These are phyloP conservation scores for Nicotiana attenuata DNA, from an alignment of 257 asterid species.

Conservation along the genomic window DNA sequence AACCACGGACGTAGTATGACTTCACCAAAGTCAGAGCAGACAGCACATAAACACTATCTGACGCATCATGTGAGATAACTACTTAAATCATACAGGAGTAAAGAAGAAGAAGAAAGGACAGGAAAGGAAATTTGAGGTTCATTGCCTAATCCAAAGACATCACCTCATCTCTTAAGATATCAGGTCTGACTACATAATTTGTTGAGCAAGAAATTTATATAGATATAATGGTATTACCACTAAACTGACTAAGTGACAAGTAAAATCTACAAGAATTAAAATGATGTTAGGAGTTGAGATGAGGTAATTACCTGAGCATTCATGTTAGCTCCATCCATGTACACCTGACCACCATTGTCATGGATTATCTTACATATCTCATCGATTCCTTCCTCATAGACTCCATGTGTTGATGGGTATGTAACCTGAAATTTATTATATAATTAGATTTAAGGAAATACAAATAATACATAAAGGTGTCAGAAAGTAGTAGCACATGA, in stretches of 20 bases:
- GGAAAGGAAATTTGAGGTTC: neutral
- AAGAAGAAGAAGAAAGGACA: neutral
- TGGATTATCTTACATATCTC: slow-evolving; percentile 95
- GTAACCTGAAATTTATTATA: slow-evolving; percentile 56
- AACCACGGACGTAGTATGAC: neutral
- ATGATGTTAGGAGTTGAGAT: neutral
- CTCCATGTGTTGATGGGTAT: slow-evolving; percentile 99
- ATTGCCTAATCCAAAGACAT: neutral
- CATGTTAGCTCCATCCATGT: slow-evolving; percentile 99
- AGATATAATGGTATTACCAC: neutral
- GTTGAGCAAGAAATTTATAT: neutral
- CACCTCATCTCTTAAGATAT: neutral
- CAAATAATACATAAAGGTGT: neutral
- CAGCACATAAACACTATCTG: neutral
- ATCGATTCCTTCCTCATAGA: slow-evolving; percentile 95
- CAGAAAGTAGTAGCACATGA: neutral
- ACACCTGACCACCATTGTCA: slow-evolving; percentile 97
- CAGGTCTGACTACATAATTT: neutral
- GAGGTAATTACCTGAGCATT: slow-evolving; percentile 78
- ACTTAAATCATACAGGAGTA: neutral
- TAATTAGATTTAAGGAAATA: neutral
- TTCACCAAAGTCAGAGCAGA: neutral
- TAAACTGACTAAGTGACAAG: neutral
- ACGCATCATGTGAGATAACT: neutral
- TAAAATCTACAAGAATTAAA: neutral